phyloP scores from a whole-genome alignment of 2,329 filamentous ascomycete genomes.

The Colletotrichum noveboracense region DNA sequence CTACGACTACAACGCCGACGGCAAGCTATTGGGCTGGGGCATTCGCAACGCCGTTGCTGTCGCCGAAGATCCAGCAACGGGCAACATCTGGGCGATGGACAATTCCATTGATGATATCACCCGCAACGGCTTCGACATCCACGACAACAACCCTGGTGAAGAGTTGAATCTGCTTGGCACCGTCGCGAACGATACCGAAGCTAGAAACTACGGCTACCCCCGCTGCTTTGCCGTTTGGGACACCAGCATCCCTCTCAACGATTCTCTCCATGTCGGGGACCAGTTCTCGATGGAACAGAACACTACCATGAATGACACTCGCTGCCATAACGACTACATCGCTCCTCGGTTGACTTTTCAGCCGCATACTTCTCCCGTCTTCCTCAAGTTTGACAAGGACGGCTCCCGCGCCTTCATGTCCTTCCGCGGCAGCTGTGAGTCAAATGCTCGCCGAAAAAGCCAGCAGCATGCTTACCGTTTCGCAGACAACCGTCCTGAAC shows the following conservation, averaged over 20 bases:
- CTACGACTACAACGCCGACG: slow-evolving; percentile 54
- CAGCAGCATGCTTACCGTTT: not conserved
- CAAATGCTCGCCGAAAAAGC: accelerated
- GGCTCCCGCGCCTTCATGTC: slow-evolving; percentile 68
- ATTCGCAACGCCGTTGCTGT: slow-evolving; percentile 76
- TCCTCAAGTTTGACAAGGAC: slow-evolving; percentile 68
- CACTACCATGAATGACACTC: slow-evolving; percentile 43
- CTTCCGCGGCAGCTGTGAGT: slow-evolving; percentile 75
- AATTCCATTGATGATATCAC: slow-evolving; percentile 72
- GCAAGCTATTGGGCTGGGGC: slow-evolving; percentile 67
- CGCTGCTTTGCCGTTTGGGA: slow-evolving; percentile 67
- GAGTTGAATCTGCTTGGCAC: slow-evolving; percentile 76
- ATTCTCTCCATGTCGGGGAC: slow-evolving; percentile 47
- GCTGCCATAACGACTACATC: slow-evolving; percentile 47
- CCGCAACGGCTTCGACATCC: slow-evolving; percentile 64
- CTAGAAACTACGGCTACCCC: slow-evolving; percentile 31
- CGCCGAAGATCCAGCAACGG: slow-evolving; percentile 62
- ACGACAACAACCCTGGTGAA: slow-evolving; percentile 73
- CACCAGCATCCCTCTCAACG: slow-evolving; percentile 47
- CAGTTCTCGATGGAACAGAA: slow-evolving; percentile 52
- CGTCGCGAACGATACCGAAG: slow-evolving; percentile 42
- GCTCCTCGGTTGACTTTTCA: slow-evolving; percentile 62
- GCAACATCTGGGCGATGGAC: slow-evolving; percentile 67
- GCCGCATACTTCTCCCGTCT: slow-evolving; percentile 74
- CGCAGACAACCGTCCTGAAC: slow-evolving; percentile 45